A percentile compares a stretch with the other conserved stretches of the same genome.
These are phyloP conservation scores for Artomyces pyxidatus DNA, from an alignment of 768 basidiomycete species.

Conservation along the genomic window DNA sequence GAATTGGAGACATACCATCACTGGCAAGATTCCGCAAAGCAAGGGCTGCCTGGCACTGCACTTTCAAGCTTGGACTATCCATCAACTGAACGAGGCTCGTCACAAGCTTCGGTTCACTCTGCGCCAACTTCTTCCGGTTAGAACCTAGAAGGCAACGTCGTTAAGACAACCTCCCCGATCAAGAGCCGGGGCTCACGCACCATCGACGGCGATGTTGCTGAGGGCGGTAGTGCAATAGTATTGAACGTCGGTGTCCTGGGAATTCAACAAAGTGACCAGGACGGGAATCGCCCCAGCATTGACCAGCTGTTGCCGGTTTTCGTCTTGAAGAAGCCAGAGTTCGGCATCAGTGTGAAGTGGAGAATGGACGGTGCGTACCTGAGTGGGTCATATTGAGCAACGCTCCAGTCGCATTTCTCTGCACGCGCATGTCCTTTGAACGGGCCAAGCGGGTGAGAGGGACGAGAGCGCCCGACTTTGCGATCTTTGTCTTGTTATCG, in stretches of 20 bases:
- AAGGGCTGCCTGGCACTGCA: constrained; percentile 96
- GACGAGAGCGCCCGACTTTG: constrained; percentile 97
- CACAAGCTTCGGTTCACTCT: constrained; percentile 91
- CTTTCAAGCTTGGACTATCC: constrained; percentile 96
- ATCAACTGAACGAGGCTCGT: constrained; percentile 89
- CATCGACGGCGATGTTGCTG: constrained; percentile 97
- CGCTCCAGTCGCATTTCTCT: constrained; percentile 96
- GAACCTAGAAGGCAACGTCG: constrained; percentile 35
- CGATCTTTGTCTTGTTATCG: constrained; percentile 99
- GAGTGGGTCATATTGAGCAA: constrained; percentile 99
- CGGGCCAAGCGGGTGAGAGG: constrained; percentile 93
- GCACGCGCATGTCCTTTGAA: constrained; percentile 98
- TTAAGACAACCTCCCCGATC: constrained; percentile 1
- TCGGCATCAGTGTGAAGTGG: not conserved
- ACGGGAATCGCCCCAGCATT: constrained; percentile 98
- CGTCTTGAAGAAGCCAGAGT: constrained; percentile 46
- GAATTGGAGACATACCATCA: constrained; percentile 55
- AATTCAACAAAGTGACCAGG: constrained; percentile 87
- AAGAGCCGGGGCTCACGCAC: constrained; percentile 27
- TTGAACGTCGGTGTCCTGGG: constrained; percentile 98
- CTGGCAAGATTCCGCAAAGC: constrained; percentile 95
- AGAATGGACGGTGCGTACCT: constrained; percentile 41
- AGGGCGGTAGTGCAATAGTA: constrained; percentile 99
- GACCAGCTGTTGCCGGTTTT: constrained; percentile 97
- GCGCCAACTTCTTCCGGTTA: constrained; percentile 91